phyloP scores from a whole-genome alignment of 768 basidiomycete genomes.

The Guyanaporus albipodus region DNA sequence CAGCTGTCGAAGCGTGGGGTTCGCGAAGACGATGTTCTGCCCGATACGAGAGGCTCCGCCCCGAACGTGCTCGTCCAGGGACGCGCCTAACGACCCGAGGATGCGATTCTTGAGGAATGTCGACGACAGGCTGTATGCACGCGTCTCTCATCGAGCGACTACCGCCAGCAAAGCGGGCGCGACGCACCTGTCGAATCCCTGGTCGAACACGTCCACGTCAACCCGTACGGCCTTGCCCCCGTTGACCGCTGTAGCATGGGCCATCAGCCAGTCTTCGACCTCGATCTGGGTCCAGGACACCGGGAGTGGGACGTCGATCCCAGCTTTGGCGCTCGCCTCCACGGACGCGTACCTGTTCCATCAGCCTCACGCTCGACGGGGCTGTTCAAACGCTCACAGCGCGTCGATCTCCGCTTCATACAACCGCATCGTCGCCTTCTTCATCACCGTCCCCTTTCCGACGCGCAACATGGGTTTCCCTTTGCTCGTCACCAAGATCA shows the following conservation, averaged over 20 bases:
- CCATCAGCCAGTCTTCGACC: constrained; percentile 26
- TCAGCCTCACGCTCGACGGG: too few relatives aligned
- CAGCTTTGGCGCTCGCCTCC: constrained; percentile 20
- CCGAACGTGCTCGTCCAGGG: constrained; percentile 6
- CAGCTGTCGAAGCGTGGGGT: constrained; percentile 35
- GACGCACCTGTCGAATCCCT: constrained; percentile 39
- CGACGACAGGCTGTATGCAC: constrained; percentile 27
- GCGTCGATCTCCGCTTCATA: constrained; percentile 46
- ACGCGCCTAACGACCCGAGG: constrained; percentile 27
- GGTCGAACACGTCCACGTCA: constrained; percentile 27
- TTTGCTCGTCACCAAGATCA: constrained; percentile 43
- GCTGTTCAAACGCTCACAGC: too few relatives aligned
- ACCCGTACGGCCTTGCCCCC: constrained; percentile 2
- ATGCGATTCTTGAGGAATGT: constrained; percentile 39
- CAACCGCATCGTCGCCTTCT: constrained; percentile 35
- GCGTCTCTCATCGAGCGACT: too few relatives aligned
- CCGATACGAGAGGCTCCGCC: constrained; percentile 17
- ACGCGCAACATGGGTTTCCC: constrained; percentile 43
- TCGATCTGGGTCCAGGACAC: constrained; percentile 18
- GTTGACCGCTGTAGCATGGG: constrained; percentile 20
- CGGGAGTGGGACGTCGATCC: constrained; percentile 23
- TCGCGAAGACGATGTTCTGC: constrained; percentile 43
- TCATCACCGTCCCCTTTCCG: constrained; percentile 44
- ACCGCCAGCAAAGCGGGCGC: not conserved
- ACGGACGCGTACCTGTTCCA: constrained; percentile 33